A percentile compares a stretch with the other conserved stretches of the same genome.
These are phyloP conservation scores for Suhomyces vadensis DNA, from an alignment of 805 yeast genomes.

Conservation along the genomic window DNA sequence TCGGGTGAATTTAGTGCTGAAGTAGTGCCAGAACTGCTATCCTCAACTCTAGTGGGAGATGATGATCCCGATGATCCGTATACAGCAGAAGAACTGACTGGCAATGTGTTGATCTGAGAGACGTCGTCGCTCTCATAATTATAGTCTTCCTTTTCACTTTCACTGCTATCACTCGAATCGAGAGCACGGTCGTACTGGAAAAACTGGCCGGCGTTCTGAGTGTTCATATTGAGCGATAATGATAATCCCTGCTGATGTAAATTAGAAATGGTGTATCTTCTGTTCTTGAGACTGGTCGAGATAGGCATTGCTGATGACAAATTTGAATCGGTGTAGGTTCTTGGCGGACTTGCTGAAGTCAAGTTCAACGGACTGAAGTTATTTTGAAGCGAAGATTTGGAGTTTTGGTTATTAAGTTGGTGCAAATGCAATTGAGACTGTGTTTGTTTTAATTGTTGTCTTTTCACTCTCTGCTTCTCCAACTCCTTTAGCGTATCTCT, in stretches of 20 bases:
- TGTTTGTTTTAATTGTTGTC: slow-evolving; percentile 6
- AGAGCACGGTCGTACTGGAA: slow-evolving; percentile 26
- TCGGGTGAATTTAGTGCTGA: not conserved
- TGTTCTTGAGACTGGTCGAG: slow-evolving; percentile 23
- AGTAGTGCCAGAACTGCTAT: not conserved
- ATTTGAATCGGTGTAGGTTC: not conserved
- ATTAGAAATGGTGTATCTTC: slow-evolving; percentile 58
- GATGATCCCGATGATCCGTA: not conserved
- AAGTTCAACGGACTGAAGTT: slow-evolving; percentile 29
- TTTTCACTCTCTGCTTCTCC: slow-evolving; percentile 28
- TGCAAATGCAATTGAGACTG: slow-evolving; percentile 5
- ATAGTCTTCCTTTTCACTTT: slow-evolving; percentile 21
- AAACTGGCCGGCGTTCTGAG: slow-evolving; percentile 38
- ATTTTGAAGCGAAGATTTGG: not conserved
- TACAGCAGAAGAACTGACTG: not conserved
- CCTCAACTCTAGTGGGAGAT: not conserved
- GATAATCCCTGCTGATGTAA: slow-evolving; percentile 68
- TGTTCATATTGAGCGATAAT: slow-evolving; percentile 74
- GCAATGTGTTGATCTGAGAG: not conserved
- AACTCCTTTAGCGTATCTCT: slow-evolving; percentile 44
- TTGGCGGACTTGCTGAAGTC: slow-evolving; percentile 19
- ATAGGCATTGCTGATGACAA: slow-evolving; percentile 13
- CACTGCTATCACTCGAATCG: slow-evolving; percentile 26
- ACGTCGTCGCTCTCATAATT: slow-evolving; percentile 7
- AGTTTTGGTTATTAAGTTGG: slow-evolving; percentile 1